phyloP scores from a whole-genome alignment of 1,284 basidiomycete genomes.

The Puccinia triticina region DNA sequence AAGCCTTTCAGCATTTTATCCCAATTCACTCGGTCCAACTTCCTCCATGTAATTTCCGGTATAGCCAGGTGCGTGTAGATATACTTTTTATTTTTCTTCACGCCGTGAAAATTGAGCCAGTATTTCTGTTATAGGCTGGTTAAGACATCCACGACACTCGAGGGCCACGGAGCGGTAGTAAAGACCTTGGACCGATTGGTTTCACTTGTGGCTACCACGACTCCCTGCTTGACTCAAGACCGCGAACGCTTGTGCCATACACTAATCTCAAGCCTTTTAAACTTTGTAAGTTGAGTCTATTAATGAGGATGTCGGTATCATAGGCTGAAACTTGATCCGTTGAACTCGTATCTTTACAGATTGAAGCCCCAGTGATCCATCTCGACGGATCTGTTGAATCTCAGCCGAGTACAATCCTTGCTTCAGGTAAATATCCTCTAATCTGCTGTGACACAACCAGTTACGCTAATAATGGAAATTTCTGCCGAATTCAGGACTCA shows the following conservation, averaged over 20 bases:
- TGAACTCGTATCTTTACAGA: not conserved
- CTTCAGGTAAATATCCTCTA: not conserved
- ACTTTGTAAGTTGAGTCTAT: not conserved
- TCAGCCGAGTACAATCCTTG: not conserved
- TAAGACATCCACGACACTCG: slow-evolving; percentile 23
- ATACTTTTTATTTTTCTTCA: not conserved
- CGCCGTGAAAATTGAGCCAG: not conserved
- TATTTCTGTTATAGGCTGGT: slow-evolving; percentile 23
- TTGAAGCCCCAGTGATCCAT: slow-evolving; percentile 3
- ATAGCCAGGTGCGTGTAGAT: slow-evolving; percentile 17
- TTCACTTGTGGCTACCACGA: slow-evolving; percentile 18
- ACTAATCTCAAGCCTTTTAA: slow-evolving; percentile 14
- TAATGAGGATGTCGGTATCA: not conserved
- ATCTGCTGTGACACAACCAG: not conserved
- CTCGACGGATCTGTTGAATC: not conserved
- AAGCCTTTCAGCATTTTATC: slow-evolving; percentile 37
- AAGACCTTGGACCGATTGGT: slow-evolving; percentile 1
- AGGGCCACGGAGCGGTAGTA: slow-evolving; percentile 20
- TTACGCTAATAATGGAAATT: not conserved
- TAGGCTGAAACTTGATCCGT: not conserved
- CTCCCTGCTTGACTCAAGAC: slow-evolving; percentile 16
- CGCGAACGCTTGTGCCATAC: slow-evolving; percentile 11
- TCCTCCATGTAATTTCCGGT: slow-evolving; percentile 21
- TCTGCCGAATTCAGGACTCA: not conserved
- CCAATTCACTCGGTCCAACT: slow-evolving; percentile 37